Base-by-base conservation (phyloP, 176 grass and related monocot species). In the Typha latifolia region DNA sequence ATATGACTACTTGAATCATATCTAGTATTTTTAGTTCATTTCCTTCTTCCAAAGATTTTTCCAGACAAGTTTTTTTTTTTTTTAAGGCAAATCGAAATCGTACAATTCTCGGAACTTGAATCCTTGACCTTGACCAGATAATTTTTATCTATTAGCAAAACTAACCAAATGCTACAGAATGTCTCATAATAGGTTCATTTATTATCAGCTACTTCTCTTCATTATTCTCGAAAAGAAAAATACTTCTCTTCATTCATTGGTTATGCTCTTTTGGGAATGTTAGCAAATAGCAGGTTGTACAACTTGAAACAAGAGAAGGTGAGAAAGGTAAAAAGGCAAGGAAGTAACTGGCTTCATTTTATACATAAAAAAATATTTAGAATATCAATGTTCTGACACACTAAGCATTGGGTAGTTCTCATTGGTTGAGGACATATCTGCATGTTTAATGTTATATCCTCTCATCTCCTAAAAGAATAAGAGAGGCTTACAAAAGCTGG, bases 71-170 rank as follows among this genome's bases (percentile, higher is more conserved):
- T 49, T 14, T 16, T 26, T 26, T 20, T 16, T 3, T 29, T 29
- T 2, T 12, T 0, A 67, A 49, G 14, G 2, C 43, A 67, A 15
- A 67, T 67, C n/a, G 4, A 19, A 15, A 20, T 12, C 16, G 6
- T 49, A 49, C 48, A 48, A 14, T 29, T 24, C 8, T 69, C 3
- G 48, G 67, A 69, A 69, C 67, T 69, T 69, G 67, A 49, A 52
- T 52, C 20, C 48, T 69, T 69, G 66, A 69, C 66, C 48, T 69
- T 69, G 49, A 69, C 67, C 22, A 56, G 51, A 20, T 19, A 56
- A n/a, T 6, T 6, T n/a, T 19, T 19, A 56, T 5, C 2, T n/a
- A 19, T n/a, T n/a, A n/a, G 14, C 51, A 15, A 56, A 15, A 56
- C 14, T 56, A 56, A 56, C 18, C 12, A n/a, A n/a, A n/a, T 7